A percentile compares a stretch with the other conserved stretches of the same genome.
These are phyloP conservation scores for Aspergillus brasiliensis DNA, from an alignment of 2,329 filamentous ascomycete genomes.

Conservation along the genomic window DNA sequence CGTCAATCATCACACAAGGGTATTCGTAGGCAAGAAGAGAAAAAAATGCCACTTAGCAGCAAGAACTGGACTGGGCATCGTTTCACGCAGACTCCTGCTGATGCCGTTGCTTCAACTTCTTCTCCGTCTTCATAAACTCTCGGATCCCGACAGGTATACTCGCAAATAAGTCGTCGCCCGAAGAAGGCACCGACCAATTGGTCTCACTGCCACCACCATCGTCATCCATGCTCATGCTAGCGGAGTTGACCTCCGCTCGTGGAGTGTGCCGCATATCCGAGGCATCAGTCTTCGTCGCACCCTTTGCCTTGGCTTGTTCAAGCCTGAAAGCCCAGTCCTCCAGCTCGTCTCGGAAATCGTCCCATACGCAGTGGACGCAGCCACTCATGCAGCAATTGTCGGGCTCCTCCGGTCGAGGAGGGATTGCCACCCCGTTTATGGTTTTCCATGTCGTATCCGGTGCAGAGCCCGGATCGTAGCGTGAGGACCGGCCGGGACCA, in stretches of 20 bases:
- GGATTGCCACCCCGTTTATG: slow-evolving; percentile 78
- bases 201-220: slow-evolving; percentile 75
- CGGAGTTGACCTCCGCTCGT: slow-evolving; percentile 49
- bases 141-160: slow-evolving; percentile 87
- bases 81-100: slow-evolving; percentile 46
- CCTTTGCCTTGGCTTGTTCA: slow-evolving; percentile 58
- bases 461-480: slow-evolving; percentile 56
- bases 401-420: slow-evolving; percentile 81
- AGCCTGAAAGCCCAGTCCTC: slow-evolving; percentile 78
- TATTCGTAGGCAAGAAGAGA: neutral
- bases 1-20: neutral
- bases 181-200: slow-evolving; percentile 59
- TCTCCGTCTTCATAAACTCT: slow-evolving; percentile 97
- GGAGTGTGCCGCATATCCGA: slow-evolving; percentile 35
- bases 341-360: slow-evolving; percentile 84
- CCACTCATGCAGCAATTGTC: slow-evolving; percentile 99
- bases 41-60: neutral
- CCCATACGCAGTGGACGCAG: slow-evolving; percentile 97
- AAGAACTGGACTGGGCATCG: no score
- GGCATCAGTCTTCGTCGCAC: slow-evolving; percentile 26
- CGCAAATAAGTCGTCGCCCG: slow-evolving; percentile 67
- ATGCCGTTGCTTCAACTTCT: slow-evolving; percentile 79
- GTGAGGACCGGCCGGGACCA: slow-evolving; percentile 67
- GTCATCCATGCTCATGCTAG: slow-evolving; percentile 70
- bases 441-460: slow-evolving; percentile 58